phyloP scores from a whole-genome alignment of 2,329 filamentous ascomycete species.

The Ophiostoma fasciatum region DNA sequence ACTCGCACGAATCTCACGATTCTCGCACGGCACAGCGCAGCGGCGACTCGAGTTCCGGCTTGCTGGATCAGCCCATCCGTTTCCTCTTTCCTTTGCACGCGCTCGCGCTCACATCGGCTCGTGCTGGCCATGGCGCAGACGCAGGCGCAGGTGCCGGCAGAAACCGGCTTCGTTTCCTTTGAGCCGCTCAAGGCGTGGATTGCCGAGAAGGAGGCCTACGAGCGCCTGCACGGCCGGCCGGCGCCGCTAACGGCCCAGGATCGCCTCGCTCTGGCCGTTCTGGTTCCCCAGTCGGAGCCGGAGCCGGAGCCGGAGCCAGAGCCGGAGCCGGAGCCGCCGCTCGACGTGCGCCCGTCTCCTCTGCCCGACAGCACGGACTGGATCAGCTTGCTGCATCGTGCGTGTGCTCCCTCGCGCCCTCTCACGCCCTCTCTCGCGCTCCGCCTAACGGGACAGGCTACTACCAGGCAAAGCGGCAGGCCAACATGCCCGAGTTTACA shows the following conservation, averaged over 20 bases:
- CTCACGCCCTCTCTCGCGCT: too few relatives aligned
- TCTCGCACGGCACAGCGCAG: too few relatives aligned
- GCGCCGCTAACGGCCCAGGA: conserved; percentile 24
- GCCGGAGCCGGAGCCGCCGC: not conserved
- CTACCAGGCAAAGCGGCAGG: conserved; percentile 12
- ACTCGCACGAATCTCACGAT: too few relatives aligned
- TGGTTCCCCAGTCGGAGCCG: conserved; percentile 13
- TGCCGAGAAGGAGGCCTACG: conserved; percentile 23
- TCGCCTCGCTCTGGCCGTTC: conserved; percentile 23
- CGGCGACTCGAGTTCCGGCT: too few relatives aligned
- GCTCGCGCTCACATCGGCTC: too few relatives aligned
- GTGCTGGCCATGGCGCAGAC: too few relatives aligned
- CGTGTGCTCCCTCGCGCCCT: conserved; percentile 9
- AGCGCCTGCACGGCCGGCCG: conserved; percentile 17
- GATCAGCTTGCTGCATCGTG: conserved; percentile 24
- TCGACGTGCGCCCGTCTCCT: conserved; percentile 4
- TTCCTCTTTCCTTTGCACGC: too few relatives aligned
- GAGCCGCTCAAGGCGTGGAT: conserved; percentile 23
- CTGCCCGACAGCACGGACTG: conserved; percentile 25
- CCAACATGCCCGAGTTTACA: conserved; percentile 11
- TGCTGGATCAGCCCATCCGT: too few relatives aligned
- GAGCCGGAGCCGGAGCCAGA: too few relatives aligned
- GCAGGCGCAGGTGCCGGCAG: too few relatives aligned
- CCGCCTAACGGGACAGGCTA: too few relatives aligned
- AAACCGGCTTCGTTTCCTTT: conserved; percentile 1